Base-by-base conservation (phyloP, 2,329 filamentous ascomycete species). In the Botryotinia calthae region DNA sequence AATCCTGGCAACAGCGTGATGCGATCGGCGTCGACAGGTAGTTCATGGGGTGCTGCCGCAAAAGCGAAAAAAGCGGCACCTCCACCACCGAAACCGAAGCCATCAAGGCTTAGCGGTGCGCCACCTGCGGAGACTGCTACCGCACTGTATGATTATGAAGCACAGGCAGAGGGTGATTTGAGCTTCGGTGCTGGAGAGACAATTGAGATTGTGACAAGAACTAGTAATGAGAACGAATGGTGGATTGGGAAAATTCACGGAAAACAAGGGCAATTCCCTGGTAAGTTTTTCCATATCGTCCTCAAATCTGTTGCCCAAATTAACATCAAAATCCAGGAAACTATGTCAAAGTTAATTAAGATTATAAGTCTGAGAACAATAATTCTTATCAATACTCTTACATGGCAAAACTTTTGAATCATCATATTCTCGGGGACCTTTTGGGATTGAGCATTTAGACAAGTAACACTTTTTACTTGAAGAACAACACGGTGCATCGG, bases 191-290 rank as follows among this genome's bases (percentile, higher is more conserved):
- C 93, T 0, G 95, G 95, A 8, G 96, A 99, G 75, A 84, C 92
- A 7, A 98, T 99, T 79, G 95, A 98, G 82, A 95, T 99, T 77
- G 82, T 96, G 3, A 87, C 87, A 74, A 88, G 93, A 77, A 97
- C 94, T n/a, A 86, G 88, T 75, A 98, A 97, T 79, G 91, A 93
- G 69, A 98, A 99, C 78, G 96, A 99, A 82, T 99, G 96, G 96
- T 99, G 96, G 96, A 91, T 87, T 14, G 96, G 96, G 54, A 93
- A 89, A 81, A 81, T 97, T 71, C 86, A 91, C 73, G 94, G 92
- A 66, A 91, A 91, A 83, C 86, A 93, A 80, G 96, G 96, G 40
- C 95, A 98, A 81, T 99, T 99, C 82, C 96, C 96, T 84, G 96
- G 96, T 97, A 86, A 81, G 89, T 74, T 59, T 44, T 42, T 22